Conservation (phyloP, 805 yeast species). For the Schizosaccharomyces osmophilus region DNA sequence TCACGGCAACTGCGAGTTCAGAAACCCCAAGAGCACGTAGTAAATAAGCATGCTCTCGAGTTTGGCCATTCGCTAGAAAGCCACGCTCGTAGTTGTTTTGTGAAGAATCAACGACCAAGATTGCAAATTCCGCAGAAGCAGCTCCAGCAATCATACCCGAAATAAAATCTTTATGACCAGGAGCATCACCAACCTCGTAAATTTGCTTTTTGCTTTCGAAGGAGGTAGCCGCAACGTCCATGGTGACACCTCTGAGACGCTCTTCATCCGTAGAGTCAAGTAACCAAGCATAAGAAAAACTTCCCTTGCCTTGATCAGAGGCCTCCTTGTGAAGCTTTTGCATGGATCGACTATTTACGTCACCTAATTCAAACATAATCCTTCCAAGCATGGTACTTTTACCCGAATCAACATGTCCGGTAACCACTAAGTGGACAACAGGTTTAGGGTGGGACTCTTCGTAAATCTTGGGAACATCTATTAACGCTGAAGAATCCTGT, state of each 20-base stretch:
- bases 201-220: slow-evolving; percentile 31
- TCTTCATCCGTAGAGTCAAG: slow-evolving; percentile 64
- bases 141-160: slow-evolving; percentile 75
- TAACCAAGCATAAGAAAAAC: slow-evolving; percentile 69
- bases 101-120: slow-evolving; percentile 43
- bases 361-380: slow-evolving; percentile 38
- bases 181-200: slow-evolving; percentile 60
- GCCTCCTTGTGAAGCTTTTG: slow-evolving; percentile 41
- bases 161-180: slow-evolving; percentile 62
- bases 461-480: slow-evolving; percentile 21
- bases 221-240: slow-evolving; percentile 45
- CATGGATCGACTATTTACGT: slow-evolving; percentile 38
- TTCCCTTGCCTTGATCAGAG: slow-evolving; percentile 42
- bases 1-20: slow-evolving; percentile 34
- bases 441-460: slow-evolving; percentile 22
- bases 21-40: slow-evolving; percentile 46
- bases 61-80: slow-evolving; percentile 42
- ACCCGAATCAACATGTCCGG: slow-evolving; percentile 74
- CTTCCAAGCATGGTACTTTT: slow-evolving; percentile 63
- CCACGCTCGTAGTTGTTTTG: slow-evolving; percentile 50
- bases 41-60: slow-evolving; percentile 51
- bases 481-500: slow-evolving; percentile 11
- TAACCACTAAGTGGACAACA: slow-evolving; percentile 45
- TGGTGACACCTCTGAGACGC: slow-evolving; percentile 45
- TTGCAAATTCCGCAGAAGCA: slow-evolving; percentile 51